A percentile compares a stretch with the other conserved stretches of the same genome.
Conservation (phyloP, 2,329 filamentous ascomycete species). For the Curvularia lunata region DNA sequence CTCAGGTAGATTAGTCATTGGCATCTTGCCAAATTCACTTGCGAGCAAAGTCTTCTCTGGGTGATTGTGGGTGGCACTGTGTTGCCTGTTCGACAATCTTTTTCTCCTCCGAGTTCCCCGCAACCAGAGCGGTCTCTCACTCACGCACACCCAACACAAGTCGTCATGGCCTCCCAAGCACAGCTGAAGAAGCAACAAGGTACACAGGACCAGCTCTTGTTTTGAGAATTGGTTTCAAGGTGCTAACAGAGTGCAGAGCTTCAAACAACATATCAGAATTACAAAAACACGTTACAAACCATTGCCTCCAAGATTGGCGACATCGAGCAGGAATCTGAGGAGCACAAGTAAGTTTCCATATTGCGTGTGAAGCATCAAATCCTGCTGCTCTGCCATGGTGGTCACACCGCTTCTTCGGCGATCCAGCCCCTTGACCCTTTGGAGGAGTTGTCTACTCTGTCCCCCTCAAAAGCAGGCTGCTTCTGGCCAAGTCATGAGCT, state of each 20-base stretch:
- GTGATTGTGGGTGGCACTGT: background rate
- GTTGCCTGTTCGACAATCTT: background rate
- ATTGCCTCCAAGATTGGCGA: conserved; percentile 96
- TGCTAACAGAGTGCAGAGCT: conserved; percentile 64
- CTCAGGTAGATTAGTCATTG: background rate
- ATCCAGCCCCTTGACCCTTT: background rate
- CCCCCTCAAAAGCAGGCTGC: background rate
- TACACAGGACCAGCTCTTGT: conserved; percentile 38
- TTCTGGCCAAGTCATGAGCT: background rate
- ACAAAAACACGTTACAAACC: conserved; percentile 80
- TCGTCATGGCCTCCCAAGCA: conserved; percentile 58
- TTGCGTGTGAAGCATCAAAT: conserved; percentile 1
- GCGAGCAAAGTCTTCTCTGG: background rate
- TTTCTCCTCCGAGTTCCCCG: conserved; percentile 32
- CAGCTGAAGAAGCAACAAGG: conserved; percentile 78
- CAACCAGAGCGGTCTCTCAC: conserved; percentile 11
- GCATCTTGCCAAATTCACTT: background rate
- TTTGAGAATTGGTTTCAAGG: background rate
- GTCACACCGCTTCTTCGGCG: conserved; percentile 8
- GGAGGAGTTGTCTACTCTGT: background rate
- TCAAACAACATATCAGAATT: conserved; percentile 79
- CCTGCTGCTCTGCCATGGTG: background rate
- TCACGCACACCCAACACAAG: background rate
- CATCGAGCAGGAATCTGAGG: conserved; percentile 95
- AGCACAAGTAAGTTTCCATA: conserved; percentile 80